Base-by-base conservation (phyloP, 1,284 basidiomycete species). In the Macrocystidia cucumis region DNA sequence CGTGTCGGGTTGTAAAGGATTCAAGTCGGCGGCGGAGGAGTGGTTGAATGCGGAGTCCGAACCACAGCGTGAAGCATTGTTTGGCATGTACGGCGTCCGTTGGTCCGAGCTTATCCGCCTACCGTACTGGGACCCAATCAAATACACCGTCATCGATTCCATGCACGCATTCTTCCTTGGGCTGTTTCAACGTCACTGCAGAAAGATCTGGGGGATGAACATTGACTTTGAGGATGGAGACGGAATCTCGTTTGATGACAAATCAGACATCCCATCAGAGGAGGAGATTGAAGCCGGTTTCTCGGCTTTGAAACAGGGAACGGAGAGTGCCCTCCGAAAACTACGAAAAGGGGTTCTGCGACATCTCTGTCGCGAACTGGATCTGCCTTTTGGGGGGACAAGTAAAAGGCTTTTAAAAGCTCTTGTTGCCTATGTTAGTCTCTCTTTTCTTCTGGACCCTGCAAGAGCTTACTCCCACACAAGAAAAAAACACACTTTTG, bases 161-260 rank as follows among this genome's bases (percentile, higher is more conserved):
- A 66, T 66, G 63, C 65, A 67, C 37, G 42, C 43, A n/a, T 45
- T 61, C n/a, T 57, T 46, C 19, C 45, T 62, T 8, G 47, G 53
- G 1, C 25, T 49, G 7, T 44, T 52, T 19, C 35, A 49, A n/a
- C 33, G 39, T 2, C 52, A 54, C 35, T 40, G 32, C 17, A 40
- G 44, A 2, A 8, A 41, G 9, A 41, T 55, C 20, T 45, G 44
- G 44, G 44, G 32, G 12, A 52, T 54, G 50, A 42, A 50, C 29
- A 40, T 47, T 0, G 16, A 37, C 4, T 21, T 47, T 9, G 20
- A 32, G 2, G 55, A 56, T 37, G 50, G 51, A 4, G 39, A 44
- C 28, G 47, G 50, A 4, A 7, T 32, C 12, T 25, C 21, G 8
- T 36, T 14, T 35, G 34, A 14, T 17, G 11, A 9, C 16, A 21